Evolutionary conservation across 1,139 yeast species (phyloP).

Genomic region (Debaryomycetaceae sp.): DNA sequence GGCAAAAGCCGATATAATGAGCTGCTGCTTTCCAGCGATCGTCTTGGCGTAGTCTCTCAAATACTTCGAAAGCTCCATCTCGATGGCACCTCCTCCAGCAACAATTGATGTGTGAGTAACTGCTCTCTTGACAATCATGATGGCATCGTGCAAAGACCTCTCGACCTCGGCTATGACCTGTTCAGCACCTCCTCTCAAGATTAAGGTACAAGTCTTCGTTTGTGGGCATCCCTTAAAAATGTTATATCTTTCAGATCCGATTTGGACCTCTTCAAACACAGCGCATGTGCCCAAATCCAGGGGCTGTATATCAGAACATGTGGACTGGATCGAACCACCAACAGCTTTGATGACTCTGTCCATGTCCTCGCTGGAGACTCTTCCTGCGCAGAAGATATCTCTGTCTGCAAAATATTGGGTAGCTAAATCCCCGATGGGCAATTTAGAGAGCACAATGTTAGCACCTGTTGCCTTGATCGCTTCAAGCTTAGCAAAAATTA

Average conservation of each 20-base stretch:
- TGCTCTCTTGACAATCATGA: slow-evolving; percentile 96
- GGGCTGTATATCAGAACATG: slow-evolving; percentile 69
- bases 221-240: slow-evolving; percentile 88
- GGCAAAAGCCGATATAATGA: slow-evolving; percentile 88
- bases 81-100: slow-evolving; percentile 99
- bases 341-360: slow-evolving; percentile 91
- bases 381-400: slow-evolving; percentile 94
- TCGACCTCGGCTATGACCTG: slow-evolving; percentile 98
- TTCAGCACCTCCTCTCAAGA: slow-evolving; percentile 96
- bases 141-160: slow-evolving; percentile 95
- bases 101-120: slow-evolving; percentile 82
- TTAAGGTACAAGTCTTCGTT: slow-evolving; percentile 89
- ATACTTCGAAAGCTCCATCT: slow-evolving; percentile 90
- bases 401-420: slow-evolving; percentile 98
- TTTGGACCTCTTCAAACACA: slow-evolving; percentile 84
- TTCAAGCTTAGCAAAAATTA: slow-evolving; percentile 81
- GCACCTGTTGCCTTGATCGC: slow-evolving; percentile 85
- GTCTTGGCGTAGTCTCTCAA: slow-evolving; percentile 83
- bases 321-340: slow-evolving; percentile 88
- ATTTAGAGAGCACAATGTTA: slow-evolving; percentile 83
- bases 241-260: slow-evolving; percentile 94
- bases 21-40: slow-evolving; percentile 93
- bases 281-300: slow-evolving; percentile 85
- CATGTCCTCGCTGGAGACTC: slow-evolving; percentile 87
- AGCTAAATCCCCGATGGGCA: slow-evolving; percentile 97